Evolutionary conservation across 306 rosid genomes (phyloP).

Genomic region (Citrullus mucosospermus): DNA sequence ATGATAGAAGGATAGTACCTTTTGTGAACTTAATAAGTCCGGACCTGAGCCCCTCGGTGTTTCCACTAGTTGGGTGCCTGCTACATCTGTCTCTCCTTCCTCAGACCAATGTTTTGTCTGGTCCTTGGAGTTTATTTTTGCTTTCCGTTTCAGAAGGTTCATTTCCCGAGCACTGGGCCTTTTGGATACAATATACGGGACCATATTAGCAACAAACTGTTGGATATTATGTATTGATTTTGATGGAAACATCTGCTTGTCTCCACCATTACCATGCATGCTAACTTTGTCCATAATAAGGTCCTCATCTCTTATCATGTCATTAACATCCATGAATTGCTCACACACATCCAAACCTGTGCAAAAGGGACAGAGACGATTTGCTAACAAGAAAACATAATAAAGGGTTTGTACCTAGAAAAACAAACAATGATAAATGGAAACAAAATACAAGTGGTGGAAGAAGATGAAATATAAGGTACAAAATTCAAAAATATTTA

Average conservation of each 20-base stretch:
- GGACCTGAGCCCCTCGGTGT: slow-evolving; percentile 36
- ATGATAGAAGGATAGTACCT: slow-evolving; percentile 35
- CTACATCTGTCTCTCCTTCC: slow-evolving; percentile 56
- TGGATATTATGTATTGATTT: slow-evolving; percentile 65
- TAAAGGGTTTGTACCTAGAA: neutral
- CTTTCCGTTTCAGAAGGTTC: slow-evolving; percentile 90
- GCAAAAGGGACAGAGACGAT: neutral
- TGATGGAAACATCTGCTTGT: slow-evolving; percentile 54
- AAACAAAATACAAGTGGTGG: neutral
- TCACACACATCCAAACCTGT: slow-evolving; percentile 88
- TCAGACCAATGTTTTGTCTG: slow-evolving; percentile 75
- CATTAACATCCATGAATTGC: slow-evolving; percentile 94
- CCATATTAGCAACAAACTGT: slow-evolving; percentile 81
- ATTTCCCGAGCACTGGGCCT: slow-evolving; percentile 92
- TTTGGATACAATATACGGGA: slow-evolving; percentile 67
- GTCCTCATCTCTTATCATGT: slow-evolving; percentile 95
- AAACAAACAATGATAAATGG: neutral
- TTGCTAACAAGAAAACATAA: slow-evolving; percentile 11
- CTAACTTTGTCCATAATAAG: slow-evolving; percentile 52
- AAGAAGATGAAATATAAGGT: neutral
- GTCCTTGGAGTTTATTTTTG: slow-evolving; percentile 80
- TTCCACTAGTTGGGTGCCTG: slow-evolving; percentile 33
- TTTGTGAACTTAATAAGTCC: slow-evolving; percentile 38
- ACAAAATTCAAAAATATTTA: neutral
- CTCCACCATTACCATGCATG: slow-evolving; percentile 48